Evolutionary conservation across 352 stramenopile species (phyloP).

Genomic region (Phytopythium cucurbitacearum): DNA sequence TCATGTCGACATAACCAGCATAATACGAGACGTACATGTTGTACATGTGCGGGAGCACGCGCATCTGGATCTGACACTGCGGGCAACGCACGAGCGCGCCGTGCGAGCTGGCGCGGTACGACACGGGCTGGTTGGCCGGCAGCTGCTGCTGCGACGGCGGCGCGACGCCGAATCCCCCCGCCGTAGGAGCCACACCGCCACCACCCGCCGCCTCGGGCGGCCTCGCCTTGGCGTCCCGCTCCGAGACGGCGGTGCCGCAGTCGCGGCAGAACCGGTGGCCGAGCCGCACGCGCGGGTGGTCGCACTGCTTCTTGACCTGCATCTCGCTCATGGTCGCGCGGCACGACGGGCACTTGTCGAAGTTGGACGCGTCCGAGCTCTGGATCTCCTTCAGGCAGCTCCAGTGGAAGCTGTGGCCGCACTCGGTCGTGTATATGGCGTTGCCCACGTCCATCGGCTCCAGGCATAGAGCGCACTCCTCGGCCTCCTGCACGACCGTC

Average conservation of each 20-base stretch:
- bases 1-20: background rate
- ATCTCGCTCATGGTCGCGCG: conserved; percentile 72
- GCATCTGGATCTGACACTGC: conserved; percentile 86
- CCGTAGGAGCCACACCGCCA: conserved; percentile 5
- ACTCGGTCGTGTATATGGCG: conserved; percentile 81
- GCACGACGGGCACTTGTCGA: conserved; percentile 82
- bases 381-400: conserved; percentile 82
- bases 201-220: conserved; percentile 23
- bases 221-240: conserved; percentile 65
- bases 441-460: conserved; percentile 77
- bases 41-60: conserved; percentile 85
- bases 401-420: conserved; percentile 85
- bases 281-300: conserved; percentile 76
- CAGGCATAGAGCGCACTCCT: conserved; percentile 84
- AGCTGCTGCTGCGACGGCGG: conserved; percentile 5
- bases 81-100: conserved; percentile 81
- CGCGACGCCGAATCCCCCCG: background rate
- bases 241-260: conserved; percentile 51
- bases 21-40: conserved; percentile 64
- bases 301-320: conserved; percentile 80
- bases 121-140: conserved; percentile 43
- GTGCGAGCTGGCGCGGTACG: conserved; percentile 76
- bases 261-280: conserved; percentile 80
- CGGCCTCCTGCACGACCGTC: conserved; percentile 55
- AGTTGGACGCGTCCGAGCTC: conserved; percentile 72